Conservation (phyloP, 2,329 filamentous ascomycete species). For the Rhynchosporium agropyri region DNA sequence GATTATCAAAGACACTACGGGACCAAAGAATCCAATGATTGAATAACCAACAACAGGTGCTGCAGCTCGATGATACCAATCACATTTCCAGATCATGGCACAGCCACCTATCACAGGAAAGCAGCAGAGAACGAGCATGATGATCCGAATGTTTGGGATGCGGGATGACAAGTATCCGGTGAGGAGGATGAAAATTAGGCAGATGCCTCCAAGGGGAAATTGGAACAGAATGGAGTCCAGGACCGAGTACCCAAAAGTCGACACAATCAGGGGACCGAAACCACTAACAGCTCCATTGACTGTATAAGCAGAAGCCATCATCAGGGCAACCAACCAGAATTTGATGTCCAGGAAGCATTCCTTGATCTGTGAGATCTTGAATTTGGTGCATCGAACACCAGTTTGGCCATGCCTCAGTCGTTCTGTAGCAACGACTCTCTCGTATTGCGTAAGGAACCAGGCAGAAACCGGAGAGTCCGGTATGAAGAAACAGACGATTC, state of each 20-base stretch:
- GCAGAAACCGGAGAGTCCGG: constrained; percentile 68
- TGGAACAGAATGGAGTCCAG: constrained; percentile 72
- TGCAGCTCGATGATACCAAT: constrained; percentile 65
- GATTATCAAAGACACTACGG: constrained; percentile 66
- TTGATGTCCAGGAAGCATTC: constrained; percentile 63
- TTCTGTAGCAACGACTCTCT: constrained; percentile 66
- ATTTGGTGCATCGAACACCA: constrained; percentile 61
- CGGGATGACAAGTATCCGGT: constrained; percentile 66
- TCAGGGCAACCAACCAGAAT: constrained; percentile 64
- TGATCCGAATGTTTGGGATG: constrained; percentile 64
- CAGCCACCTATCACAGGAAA: constrained; percentile 76
- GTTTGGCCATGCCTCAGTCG: constrained; percentile 64
- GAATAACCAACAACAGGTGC: constrained; percentile 72
- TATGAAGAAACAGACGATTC: constrained; percentile 64
- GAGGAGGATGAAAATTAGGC: constrained; percentile 65
- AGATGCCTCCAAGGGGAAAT: constrained; percentile 73
- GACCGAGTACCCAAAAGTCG: constrained; percentile 67
- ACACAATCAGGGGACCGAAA: constrained; percentile 72
- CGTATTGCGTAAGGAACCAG: constrained; percentile 67
- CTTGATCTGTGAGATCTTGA: constrained; percentile 61
- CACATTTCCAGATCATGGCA: constrained; percentile 71
- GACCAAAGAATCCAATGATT: constrained; percentile 73
- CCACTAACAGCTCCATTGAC: constrained; percentile 72
- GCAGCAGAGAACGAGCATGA: constrained; percentile 66
- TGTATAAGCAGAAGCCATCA: constrained; percentile 72